Evolutionary conservation across 1,284 basidiomycete species (phyloP), one percentile per base, ranked within the genome.

Genomic region (Cutaneotrichosporon cutaneum): DNA sequence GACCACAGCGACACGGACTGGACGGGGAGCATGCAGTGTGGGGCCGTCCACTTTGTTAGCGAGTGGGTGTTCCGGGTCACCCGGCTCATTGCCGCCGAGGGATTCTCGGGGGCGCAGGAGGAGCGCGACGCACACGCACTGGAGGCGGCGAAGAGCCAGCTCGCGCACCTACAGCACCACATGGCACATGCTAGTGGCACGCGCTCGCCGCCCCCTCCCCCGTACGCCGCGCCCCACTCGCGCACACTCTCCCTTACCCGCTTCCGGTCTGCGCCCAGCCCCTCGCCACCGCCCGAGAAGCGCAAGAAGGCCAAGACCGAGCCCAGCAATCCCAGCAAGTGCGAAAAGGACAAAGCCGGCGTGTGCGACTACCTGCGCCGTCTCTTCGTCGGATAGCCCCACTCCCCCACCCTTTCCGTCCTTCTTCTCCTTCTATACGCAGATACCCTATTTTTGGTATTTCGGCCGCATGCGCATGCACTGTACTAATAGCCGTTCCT

Each of bases 31-130:
- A 51, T 51, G 24, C 48, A 51, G 27, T 51, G 48, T 10, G 27
- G 48, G 13, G 27, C 16, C 27, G 18, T 51, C 26, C 48, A 51
- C 48, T 51, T 51, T 27, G 48, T 51, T 2, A 27, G 24, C 48
- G 48, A 51, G 26, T 51, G 48, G 48, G 48, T 51, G 48, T 30
- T 51, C 14, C 48, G 48, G 6, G 48, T 51, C 48, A 16, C 48
- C 4, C 10, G 26, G 6, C 48, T 51, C 26, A 51, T 51, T n/a
- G 10, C n/a, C 16, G 27, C 48, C 48, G 16, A 51, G 27, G 48
- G 48, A 3, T 51, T 51, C 18, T 27, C 26, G 9, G 27, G 48
- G 3, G 26, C 13, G 11, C 48, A 51, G 14, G 48, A 51, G 48
- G 16, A 6, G 18, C 24, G 18, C 26, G 48, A 51, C 18, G 14